Conservation (phyloP, 2,329 filamentous ascomycete genomes). For the Monosporascus sp. region DNA sequence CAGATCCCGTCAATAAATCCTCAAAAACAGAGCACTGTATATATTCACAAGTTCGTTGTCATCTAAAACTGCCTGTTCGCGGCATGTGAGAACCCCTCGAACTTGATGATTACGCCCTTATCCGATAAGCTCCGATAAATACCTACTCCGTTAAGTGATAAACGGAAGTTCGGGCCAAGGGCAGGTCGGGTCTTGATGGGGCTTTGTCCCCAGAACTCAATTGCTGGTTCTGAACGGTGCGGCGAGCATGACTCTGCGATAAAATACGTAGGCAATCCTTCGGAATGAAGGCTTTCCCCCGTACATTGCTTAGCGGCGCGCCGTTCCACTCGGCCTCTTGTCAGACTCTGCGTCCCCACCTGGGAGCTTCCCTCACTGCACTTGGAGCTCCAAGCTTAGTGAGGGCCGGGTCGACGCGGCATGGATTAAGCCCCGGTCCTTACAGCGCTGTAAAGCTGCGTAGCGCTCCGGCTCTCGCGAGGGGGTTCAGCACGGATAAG, state of each 20-base stretch:
- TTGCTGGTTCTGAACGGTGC: too few species aligned
- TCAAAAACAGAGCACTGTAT: too few species aligned
- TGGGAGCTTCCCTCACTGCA: neutral
- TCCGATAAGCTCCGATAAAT: neutral
- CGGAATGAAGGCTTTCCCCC: neutral
- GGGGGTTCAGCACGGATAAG: conserved; percentile 2
- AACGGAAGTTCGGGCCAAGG: neutral
- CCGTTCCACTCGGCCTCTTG: neutral
- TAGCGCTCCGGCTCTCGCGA: neutral
- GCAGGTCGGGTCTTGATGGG: too few species aligned
- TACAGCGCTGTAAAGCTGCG: neutral
- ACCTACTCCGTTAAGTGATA: neutral
- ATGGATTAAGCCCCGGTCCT: neutral
- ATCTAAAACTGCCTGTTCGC: neutral
- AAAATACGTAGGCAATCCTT: neutral
- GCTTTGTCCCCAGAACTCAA: too few species aligned
- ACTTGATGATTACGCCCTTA: neutral
- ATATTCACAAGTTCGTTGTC: neutral
- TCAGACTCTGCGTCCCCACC: neutral
- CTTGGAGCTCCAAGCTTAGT: neutral
- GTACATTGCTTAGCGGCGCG: neutral
- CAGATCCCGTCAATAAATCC: too few species aligned
- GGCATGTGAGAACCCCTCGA: neutral
- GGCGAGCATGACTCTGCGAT: neutral
- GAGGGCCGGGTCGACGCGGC: neutral